Evolutionary conservation across 1,284 basidiomycete species (phyloP), one percentile per base, ranked within the genome.

Genomic region (Moesziomyces parantarcticus): DNA sequence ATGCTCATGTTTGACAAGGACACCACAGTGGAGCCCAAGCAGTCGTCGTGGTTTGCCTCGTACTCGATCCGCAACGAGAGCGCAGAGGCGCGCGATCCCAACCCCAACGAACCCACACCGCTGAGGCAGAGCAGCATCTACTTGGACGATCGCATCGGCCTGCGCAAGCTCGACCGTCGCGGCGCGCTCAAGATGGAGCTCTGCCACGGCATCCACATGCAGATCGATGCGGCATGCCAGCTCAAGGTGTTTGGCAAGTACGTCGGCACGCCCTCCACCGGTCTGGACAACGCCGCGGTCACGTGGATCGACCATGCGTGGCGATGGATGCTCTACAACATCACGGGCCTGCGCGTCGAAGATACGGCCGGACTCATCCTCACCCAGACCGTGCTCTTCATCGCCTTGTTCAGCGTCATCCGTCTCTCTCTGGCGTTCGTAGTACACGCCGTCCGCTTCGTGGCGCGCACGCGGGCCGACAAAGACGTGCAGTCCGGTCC

Each of bases 101-200:
- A 52, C 18, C 49, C 32, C 22, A 64, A 58, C 21, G 51, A 51
- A 26, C 84, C 84, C 59, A 87, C 93, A 48, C 90, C 91, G 0
- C 90, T 97, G 88, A 87, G 87, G 21, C 76, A 85, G 52, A 93
- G 95, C 76, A 88, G 89, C 7, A 85, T 97, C 41, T 99, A 97
- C 84, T 82, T 80, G 2, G 88, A 93, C 52, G 92, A 99, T 84
- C 93, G 92, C 88, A 92, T 98, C 69, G 96, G 96, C 1, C 85
- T 99, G 43, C 87, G 88, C 22, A 81, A 85, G 51, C 87, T 99
- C 47, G 91, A 97, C 80, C 87, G 92, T 78, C 85, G 86, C 7
- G 91, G 90, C 4, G 87, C 74, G n/a, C 74, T 83, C 10, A 60
- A 75, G 20, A 69, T 83, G 57, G 75, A 77, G 32, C 65, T 72